phyloP scores from a whole-genome alignment of 2,329 filamentous ascomycete species.

The Cladosporium sp. region DNA sequence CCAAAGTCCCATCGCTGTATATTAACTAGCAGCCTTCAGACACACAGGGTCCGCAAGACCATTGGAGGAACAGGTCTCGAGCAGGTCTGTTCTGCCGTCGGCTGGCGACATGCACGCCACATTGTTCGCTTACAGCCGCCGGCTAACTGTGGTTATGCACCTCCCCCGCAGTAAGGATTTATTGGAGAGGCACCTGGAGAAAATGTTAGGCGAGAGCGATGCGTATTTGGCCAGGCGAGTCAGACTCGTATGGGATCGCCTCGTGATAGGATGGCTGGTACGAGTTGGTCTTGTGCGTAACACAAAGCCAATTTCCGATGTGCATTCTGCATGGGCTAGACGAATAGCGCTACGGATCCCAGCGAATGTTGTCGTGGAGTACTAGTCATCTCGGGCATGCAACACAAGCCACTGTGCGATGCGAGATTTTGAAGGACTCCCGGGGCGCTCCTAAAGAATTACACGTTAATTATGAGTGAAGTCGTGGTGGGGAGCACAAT shows the following conservation, averaged over 20 bases:
- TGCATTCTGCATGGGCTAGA: background rate
- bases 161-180: constrained; percentile 7
- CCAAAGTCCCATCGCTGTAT: background rate
- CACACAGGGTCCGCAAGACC: constrained; percentile 3
- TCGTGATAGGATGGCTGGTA: background rate
- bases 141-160: background rate
- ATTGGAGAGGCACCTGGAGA: background rate
- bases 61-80: constrained; percentile 9
- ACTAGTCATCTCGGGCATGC: background rate
- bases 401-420: too few relatives aligned
- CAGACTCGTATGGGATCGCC: background rate
- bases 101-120: constrained; percentile 1
- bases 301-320: constrained; percentile 1
- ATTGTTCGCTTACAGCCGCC: constrained; percentile 4
- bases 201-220: constrained; percentile 5
- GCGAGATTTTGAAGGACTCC: too few relatives aligned
- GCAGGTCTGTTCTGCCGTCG: background rate
- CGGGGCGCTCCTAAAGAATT: too few relatives aligned
- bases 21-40: constrained; percentile 10
- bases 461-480: too few relatives aligned
- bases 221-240: background rate
- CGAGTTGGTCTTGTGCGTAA: background rate
- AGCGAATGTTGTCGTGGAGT: background rate
- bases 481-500: too few relatives aligned
- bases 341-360: background rate